These are phyloP conservation scores for Cryphonectria naterciae DNA, from an alignment of 2,329 filamentous ascomycete genomes.

Conservation along the genomic window DNA sequence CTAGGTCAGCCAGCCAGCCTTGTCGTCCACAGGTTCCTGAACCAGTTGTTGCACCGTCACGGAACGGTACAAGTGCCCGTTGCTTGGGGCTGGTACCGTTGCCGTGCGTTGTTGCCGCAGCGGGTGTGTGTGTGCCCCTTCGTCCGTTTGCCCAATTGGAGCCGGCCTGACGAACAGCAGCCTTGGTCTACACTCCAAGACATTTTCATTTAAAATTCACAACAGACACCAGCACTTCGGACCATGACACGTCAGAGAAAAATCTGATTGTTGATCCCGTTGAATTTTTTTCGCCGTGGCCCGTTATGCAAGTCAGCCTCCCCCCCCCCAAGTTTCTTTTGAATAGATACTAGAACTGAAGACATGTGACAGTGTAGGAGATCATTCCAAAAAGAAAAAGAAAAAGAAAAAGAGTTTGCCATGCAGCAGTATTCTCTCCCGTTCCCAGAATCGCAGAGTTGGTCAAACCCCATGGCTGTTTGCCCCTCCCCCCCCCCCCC, in stretches of 20 bases:
- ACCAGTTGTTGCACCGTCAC: no score
- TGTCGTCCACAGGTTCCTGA: neutral
- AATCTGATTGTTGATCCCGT: neutral
- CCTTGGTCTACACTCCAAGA: neutral
- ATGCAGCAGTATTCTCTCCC: neutral
- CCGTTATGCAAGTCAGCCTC: slow-evolving; percentile 10
- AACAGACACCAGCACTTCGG: neutral
- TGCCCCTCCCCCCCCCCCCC: neutral
- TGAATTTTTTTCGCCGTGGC: slow-evolving; percentile 5
- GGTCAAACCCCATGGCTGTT: neutral
- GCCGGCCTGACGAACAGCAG: neutral
- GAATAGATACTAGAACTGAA: slow-evolving; percentile 13
- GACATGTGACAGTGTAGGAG: neutral
- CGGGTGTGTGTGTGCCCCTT: no score
- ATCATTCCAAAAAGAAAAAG: neutral
- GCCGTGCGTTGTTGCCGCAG: no score
- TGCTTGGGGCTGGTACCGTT: no score
- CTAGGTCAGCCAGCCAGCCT: neutral
- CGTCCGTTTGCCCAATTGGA: no score
- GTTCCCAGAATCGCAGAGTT: neutral
- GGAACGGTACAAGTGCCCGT: no score
- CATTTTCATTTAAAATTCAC: neutral
- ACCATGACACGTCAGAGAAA: neutral
- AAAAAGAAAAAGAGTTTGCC: neutral
- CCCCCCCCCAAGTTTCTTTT: neutral